Percentiles rank a stretch among this genome's conserved stretches.
These are phyloP conservation scores for Ogataea paradorogensis DNA, from an alignment of 805 yeast genomes.

Conservation along the genomic window DNA sequence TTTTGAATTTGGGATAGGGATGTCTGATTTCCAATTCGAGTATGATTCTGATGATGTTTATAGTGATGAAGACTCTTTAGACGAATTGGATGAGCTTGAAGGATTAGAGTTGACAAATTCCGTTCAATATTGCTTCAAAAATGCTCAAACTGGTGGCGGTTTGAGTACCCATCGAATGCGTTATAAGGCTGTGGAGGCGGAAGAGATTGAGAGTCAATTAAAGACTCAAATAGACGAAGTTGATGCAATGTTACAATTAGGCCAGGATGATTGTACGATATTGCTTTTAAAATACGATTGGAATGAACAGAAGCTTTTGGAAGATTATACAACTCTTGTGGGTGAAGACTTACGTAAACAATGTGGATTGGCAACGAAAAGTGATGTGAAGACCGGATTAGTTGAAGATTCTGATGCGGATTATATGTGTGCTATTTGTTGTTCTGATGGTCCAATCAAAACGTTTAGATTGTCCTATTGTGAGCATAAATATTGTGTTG, in stretches of 20 bases:
- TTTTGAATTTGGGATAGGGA: not conserved
- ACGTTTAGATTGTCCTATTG: conserved; percentile 56
- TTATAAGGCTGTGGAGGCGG: conserved; percentile 28
- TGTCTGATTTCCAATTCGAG: conserved; percentile 24
- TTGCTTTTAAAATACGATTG: conserved; percentile 50
- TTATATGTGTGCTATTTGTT: conserved; percentile 68
- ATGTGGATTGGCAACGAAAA: conserved; percentile 33
- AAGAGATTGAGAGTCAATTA: conserved; percentile 30
- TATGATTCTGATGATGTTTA: conserved; percentile 27
- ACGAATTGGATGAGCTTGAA: conserved; percentile 13
- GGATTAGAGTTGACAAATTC: conserved; percentile 3
- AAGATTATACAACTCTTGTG: conserved; percentile 44
- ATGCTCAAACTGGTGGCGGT: conserved; percentile 18
- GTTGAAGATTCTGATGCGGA: conserved; percentile 23
- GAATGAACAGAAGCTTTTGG: conserved; percentile 58
- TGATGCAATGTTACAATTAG: conserved; percentile 36
- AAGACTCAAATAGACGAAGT: conserved; percentile 33
- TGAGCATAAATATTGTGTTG: conserved; percentile 64
- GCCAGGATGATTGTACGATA: conserved; percentile 39
- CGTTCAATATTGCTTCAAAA: conserved; percentile 21
- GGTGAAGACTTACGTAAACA: conserved; percentile 27
- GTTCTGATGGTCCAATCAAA: conserved; percentile 38
- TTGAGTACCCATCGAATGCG: conserved; percentile 29
- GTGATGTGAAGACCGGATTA: conserved; percentile 29
- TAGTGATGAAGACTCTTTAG: conserved; percentile 10